A percentile compares a stretch with the other conserved stretches of the same genome.
These are phyloP conservation scores for Peronospora tabacina DNA, from an alignment of 352 stramenopile genomes.

Conservation along the genomic window DNA sequence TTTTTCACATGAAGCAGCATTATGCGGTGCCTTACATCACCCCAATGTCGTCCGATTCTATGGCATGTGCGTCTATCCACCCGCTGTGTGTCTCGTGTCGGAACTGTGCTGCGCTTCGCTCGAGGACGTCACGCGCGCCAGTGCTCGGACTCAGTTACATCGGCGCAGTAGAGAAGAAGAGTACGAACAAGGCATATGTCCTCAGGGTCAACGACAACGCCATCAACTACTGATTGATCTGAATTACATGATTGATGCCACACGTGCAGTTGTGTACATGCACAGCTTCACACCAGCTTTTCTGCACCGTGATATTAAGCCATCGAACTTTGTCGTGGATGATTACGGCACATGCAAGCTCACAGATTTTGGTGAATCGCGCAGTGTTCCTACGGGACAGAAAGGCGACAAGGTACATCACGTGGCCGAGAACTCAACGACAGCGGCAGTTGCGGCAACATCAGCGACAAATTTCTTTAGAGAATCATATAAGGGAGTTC, in stretches of 20 bases:
- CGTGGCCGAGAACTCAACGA: conserved; percentile 10
- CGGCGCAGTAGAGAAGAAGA: conserved; percentile 8
- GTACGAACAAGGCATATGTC: conserved; percentile 4
- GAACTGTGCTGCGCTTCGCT: conserved; percentile 43
- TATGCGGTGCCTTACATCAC: conserved; percentile 63
- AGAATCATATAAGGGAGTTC: conserved; percentile 18
- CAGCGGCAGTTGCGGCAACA: conserved; percentile 11
- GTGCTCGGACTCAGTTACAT: conserved; percentile 16
- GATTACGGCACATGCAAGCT: conserved; percentile 39
- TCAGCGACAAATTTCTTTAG: conserved; percentile 16
- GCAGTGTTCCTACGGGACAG: conserved; percentile 28
- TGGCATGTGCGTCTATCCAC: conserved; percentile 72
- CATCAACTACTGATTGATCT: conserved; percentile 44
- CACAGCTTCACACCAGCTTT: conserved; percentile 69
- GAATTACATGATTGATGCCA: conserved; percentile 60
- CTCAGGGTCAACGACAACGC: conserved; percentile 15
- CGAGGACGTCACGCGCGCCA: conserved; percentile 34
- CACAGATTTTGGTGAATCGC: conserved; percentile 55
- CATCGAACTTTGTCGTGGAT: conserved; percentile 58
- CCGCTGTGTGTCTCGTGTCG: conserved; percentile 65
- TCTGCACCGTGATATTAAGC: conserved; percentile 65
- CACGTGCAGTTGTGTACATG: conserved; percentile 55
- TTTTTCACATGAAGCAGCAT: conserved; percentile 71
- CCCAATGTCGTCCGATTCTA: conserved; percentile 82
- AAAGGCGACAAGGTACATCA: conserved; percentile 14